These are phyloP conservation scores for Mycena rosella DNA, from an alignment of 768 basidiomycete genomes.

Conservation along the genomic window DNA sequence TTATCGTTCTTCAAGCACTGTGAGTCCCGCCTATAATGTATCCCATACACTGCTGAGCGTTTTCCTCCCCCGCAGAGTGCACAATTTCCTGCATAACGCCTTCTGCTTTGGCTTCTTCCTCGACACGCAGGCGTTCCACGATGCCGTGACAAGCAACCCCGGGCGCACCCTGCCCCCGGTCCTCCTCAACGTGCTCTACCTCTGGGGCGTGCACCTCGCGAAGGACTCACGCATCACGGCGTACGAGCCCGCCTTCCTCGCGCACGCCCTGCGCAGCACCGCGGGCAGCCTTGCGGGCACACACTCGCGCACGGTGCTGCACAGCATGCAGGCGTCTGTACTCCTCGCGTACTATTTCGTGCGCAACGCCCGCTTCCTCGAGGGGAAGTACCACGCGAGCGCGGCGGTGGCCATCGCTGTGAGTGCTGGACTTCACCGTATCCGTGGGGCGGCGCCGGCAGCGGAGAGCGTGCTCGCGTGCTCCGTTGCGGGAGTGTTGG, in stretches of 20 bases:
- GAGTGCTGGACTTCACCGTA: conserved; percentile 45
- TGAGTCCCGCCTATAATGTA: neutral
- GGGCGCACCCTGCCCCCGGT: conserved; percentile 39
- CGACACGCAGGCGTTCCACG: conserved; percentile 53
- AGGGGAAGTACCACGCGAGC: conserved; percentile 56
- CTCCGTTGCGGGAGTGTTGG: neutral
- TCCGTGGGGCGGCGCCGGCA: conserved; percentile 5
- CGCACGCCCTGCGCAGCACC: conserved; percentile 48
- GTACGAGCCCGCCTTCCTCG: conserved; percentile 51
- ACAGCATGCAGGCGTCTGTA: conserved; percentile 55
- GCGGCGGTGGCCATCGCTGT: conserved; percentile 51
- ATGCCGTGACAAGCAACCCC: conserved; percentile 35
- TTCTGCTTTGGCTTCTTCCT: conserved; percentile 62
- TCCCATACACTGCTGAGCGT: neutral
- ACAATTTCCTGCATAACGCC: conserved; percentile 52
- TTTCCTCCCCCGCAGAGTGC: conserved; percentile 10
- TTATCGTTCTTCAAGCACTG: conserved; percentile 32
- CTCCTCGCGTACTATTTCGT: conserved; percentile 59
- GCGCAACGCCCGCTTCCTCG: conserved; percentile 52
- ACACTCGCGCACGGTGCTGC: conserved; percentile 48
- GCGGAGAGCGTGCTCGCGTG: neutral
- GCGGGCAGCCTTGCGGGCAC: conserved; percentile 47
- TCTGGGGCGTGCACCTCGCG: conserved; percentile 41
- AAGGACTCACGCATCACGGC: conserved; percentile 37
- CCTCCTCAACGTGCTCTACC: conserved; percentile 44